Percentiles rank a stretch among this genome's conserved stretches.
Conservation (phyloP, 768 basidiomycete genomes). For the Suillus subaureus region DNA sequence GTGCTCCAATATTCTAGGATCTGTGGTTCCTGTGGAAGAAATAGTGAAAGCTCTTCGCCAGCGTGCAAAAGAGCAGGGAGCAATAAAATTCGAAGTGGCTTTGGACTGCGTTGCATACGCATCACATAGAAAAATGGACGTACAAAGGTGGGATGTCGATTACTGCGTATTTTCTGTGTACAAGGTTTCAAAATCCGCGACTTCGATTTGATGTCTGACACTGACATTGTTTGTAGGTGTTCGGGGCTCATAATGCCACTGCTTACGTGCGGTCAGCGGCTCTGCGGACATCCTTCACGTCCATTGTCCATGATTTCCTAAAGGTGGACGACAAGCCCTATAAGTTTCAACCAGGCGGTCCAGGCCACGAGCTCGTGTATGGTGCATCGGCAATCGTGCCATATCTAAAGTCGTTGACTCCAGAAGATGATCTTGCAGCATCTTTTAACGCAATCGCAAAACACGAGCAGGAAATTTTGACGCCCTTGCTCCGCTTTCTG, state of each 20-base stretch:
- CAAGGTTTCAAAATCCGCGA: constrained; percentile 50
- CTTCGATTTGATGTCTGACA: neutral
- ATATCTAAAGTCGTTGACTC: constrained; percentile 65
- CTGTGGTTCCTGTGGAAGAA: constrained; percentile 61
- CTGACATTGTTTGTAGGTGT: constrained; percentile 48
- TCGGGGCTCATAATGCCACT: constrained; percentile 71
- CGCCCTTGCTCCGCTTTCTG: constrained; percentile 58
- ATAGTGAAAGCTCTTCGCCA: constrained; percentile 52
- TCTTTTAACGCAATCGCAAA: constrained; percentile 58
- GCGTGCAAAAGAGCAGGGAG: constrained; percentile 53
- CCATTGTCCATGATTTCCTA: constrained; percentile 76
- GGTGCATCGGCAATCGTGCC: constrained; percentile 58
- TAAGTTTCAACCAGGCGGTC: constrained; percentile 75
- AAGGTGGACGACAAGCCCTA: constrained; percentile 44
- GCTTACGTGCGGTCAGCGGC: constrained; percentile 58
- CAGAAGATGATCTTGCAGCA: constrained; percentile 46
- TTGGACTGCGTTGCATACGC: constrained; percentile 83
- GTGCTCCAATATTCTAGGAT: constrained; percentile 77
- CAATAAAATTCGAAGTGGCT: constrained; percentile 62
- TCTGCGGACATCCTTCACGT: constrained; percentile 51
- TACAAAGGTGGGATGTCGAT: constrained; percentile 77
- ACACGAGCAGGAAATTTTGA: constrained; percentile 62
- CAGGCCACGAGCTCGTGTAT: constrained; percentile 73
- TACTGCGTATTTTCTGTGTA: constrained; percentile 73
- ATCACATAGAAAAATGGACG: constrained; percentile 71